A percentile compares a stretch with the other conserved stretches of the same genome.
Conservation (phyloP, 108 stramenopile species). For the Skeletonema potamos region DNA sequence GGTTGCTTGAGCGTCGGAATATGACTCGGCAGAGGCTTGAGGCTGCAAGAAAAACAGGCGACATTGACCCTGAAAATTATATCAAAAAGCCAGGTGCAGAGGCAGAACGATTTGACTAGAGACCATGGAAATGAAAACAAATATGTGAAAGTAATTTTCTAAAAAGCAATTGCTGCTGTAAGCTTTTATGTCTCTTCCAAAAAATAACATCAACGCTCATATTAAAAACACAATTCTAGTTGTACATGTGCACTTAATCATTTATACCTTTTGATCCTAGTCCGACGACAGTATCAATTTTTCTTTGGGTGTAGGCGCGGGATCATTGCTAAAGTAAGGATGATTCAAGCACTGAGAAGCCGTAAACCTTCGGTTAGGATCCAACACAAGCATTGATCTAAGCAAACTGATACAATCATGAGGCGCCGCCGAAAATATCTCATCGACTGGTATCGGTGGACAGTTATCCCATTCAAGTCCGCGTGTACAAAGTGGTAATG, state of each 20-base stretch:
- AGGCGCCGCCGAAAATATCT: conserved; percentile 86
- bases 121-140: background rate
- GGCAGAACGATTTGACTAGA: conserved; percentile 40
- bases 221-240: too few species aligned
- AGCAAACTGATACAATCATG: conserved; percentile 82
- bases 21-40: conserved; percentile 64
- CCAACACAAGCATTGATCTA: conserved; percentile 78
- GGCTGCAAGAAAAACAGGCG: conserved; percentile 35
- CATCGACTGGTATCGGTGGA: conserved; percentile 83
- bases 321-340: conserved; percentile 88
- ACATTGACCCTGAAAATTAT: conserved; percentile 32
- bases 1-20: conserved; percentile 64
- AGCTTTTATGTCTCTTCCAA: too few species aligned
- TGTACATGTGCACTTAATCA: background rate
- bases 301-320: conserved; percentile 84
- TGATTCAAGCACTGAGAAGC: conserved; percentile 82
- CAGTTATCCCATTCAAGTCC: conserved; percentile 80
- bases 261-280: background rate
- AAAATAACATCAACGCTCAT: too few species aligned
- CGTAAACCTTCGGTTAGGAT: conserved; percentile 85
- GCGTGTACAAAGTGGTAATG: conserved; percentile 71
- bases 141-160: background rate
- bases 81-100: conserved; percentile 33
- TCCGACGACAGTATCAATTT: conserved; percentile 60
- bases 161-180: too few species aligned